A percentile compares a stretch with the other conserved stretches of the same genome.
phyloP scores from a whole-genome alignment of 257 asterid genomes.

The Petrea volubilis region DNA sequence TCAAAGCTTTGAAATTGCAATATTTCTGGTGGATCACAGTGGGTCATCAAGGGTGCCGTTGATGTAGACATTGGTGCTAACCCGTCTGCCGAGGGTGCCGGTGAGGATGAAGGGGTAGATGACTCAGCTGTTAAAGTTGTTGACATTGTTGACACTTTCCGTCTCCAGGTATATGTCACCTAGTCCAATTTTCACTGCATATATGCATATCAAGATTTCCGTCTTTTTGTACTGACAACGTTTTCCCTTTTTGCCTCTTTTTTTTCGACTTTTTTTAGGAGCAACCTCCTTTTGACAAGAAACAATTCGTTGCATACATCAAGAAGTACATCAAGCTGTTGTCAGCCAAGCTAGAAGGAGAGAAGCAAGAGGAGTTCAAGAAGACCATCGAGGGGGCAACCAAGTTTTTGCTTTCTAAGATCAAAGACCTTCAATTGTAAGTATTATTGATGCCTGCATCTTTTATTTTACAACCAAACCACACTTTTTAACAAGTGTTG shows the following conservation, averaged over 20 bases:
- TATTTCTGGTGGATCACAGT: constrained; percentile 38
- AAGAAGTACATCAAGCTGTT: constrained; percentile 73
- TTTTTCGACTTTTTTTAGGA: constrained; percentile 45
- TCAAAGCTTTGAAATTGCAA: neutral
- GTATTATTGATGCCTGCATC: constrained; percentile 11
- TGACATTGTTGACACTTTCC: constrained; percentile 91
- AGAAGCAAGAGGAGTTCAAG: constrained; percentile 57
- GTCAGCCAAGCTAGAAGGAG: constrained; percentile 66
- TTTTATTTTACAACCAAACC: neutral
- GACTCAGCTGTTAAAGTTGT: constrained; percentile 69
- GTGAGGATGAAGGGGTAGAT: constrained; percentile 81
- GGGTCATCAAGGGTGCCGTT: constrained; percentile 71
- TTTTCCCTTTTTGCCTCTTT: too few species aligned
- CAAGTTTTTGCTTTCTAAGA: constrained; percentile 61
- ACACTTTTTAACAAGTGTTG: too few species aligned
- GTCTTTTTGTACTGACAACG: too few species aligned
- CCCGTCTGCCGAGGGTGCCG: constrained; percentile 87
- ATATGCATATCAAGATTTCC: neutral
- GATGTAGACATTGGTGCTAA: constrained; percentile 91
- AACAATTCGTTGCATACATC: constrained; percentile 57
- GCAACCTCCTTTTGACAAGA: constrained; percentile 93
- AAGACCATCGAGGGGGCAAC: constrained; percentile 80
- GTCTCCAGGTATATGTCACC: constrained; percentile 67
- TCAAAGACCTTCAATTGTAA: constrained; percentile 87
- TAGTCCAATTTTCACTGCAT: neutral